A percentile compares a stretch with the other conserved stretches of the same genome.
These are phyloP conservation scores for Lichtheimia corymbifera DNA, from an alignment of 371 early-diverging fungal genomes.

Conservation along the genomic window DNA sequence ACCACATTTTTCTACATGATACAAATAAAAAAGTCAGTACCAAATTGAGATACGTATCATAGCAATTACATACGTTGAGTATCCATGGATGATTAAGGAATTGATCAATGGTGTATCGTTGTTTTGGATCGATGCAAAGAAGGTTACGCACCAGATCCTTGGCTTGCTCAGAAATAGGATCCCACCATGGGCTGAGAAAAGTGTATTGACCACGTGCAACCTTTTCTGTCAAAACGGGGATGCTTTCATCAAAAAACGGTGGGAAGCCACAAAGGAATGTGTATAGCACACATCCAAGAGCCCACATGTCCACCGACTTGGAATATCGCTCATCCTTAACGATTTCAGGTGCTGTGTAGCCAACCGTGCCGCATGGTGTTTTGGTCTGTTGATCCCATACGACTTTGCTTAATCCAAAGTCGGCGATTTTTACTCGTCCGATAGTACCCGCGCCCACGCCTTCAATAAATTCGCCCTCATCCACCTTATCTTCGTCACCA, in stretches of 20 bases:
- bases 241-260: constrained; percentile 73
- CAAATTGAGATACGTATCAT: too few relatives aligned
- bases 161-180: constrained; percentile 60
- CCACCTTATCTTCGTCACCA: constrained; percentile 43
- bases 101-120: constrained; percentile 59
- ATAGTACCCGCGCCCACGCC: constrained; percentile 69
- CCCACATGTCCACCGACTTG: constrained; percentile 82
- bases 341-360: constrained; percentile 81
- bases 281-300: constrained; percentile 79
- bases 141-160: constrained; percentile 73
- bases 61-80: too few relatives aligned
- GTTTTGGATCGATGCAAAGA: constrained; percentile 53
- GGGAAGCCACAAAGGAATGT: constrained; percentile 76
- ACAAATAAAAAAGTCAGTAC: too few relatives aligned
- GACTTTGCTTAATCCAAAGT: constrained; percentile 72
- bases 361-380: constrained; percentile 80
- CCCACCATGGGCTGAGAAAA: constrained; percentile 77
- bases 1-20: too few relatives aligned
- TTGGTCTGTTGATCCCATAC: constrained; percentile 65
- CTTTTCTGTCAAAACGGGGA: constrained; percentile 58
- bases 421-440: constrained; percentile 67
- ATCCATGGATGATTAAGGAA: constrained; percentile 87
- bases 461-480: constrained; percentile 55
- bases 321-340: constrained; percentile 65
- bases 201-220: constrained; percentile 64